Conservation (phyloP, 768 basidiomycete species). For the Dictyophora rubrovolvata region DNA sequence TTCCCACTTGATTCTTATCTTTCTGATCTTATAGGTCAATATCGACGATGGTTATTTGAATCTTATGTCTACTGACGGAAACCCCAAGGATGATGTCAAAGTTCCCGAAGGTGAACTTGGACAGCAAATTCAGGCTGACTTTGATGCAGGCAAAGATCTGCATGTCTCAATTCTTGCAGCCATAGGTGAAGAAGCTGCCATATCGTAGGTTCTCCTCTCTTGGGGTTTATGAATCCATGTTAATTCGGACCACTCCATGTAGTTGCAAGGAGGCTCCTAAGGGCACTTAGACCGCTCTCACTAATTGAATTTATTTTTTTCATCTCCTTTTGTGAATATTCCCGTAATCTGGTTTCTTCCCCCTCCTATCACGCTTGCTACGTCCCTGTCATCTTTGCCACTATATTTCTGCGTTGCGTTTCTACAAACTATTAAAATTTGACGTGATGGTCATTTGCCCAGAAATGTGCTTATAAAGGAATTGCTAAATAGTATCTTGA, state of each 20-base stretch:
- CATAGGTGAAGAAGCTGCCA: conserved; percentile 83
- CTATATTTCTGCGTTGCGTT: too few species aligned
- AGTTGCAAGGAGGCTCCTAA: conserved; percentile 78
- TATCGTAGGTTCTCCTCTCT: conserved; percentile 23
- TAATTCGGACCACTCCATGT: conserved; percentile 1
- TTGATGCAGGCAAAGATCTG: conserved; percentile 83
- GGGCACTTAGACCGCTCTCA: conserved; percentile 25
- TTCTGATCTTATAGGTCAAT: conserved; percentile 55
- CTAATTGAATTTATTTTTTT: neutral
- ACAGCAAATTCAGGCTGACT: conserved; percentile 50
- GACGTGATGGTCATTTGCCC: too few species aligned
- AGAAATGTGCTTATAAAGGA: too few species aligned
- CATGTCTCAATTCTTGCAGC: conserved; percentile 78
- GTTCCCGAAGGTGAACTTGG: conserved; percentile 84
- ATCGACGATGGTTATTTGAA: conserved; percentile 93
- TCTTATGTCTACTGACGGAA: conserved; percentile 77
- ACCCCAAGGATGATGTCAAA: conserved; percentile 86
- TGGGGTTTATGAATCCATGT: neutral
- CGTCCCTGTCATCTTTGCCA: too few species aligned
- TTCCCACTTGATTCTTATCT: neutral
- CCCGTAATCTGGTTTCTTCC: too few species aligned
- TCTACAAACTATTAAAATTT: too few species aligned
- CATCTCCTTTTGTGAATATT: neutral
- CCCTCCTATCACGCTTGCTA: too few species aligned
- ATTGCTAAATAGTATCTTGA: too few species aligned